phyloP scores from a whole-genome alignment of 192 early-diverging fungal species.

The Mortierella alpina region DNA sequence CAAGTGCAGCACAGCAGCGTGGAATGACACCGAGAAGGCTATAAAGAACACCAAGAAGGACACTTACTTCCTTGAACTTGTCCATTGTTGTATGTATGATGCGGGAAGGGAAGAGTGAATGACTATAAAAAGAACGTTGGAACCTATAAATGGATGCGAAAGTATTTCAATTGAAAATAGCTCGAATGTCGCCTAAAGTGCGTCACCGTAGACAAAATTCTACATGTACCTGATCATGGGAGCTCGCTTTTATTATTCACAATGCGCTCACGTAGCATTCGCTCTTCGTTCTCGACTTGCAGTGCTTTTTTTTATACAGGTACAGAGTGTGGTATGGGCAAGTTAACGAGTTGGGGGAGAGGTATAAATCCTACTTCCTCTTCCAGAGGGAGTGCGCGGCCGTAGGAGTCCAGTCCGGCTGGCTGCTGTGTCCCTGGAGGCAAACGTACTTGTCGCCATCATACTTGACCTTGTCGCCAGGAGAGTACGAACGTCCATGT shows the following conservation, averaged over 20 bases:
- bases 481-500: slow-evolving; percentile 55
- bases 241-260: too few relatives aligned
- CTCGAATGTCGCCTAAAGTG: too few relatives aligned
- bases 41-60: neutral
- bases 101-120: slow-evolving; percentile 5
- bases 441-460: slow-evolving; percentile 58
- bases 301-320: neutral
- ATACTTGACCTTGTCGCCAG: slow-evolving; percentile 63
- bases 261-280: too few relatives aligned
- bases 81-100: slow-evolving; percentile 54
- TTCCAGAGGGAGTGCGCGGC: slow-evolving; percentile 64
- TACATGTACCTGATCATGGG: too few relatives aligned
- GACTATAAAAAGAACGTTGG: slow-evolving; percentile 3
- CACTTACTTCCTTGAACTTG: slow-evolving; percentile 68
- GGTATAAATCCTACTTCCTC: slow-evolving; percentile 21
- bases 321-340: neutral
- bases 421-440: slow-evolving; percentile 59
- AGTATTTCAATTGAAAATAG: too few relatives aligned
- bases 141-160: too few relatives aligned
- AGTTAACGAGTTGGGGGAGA: neutral
- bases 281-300: neutral
- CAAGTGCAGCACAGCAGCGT: too few relatives aligned
- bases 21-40: neutral
- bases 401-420: slow-evolving; percentile 60
- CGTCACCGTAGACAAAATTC: too few relatives aligned